Base-by-base conservation (phyloP, 1,139 yeast species). In the Magnusiomyces fungicola region DNA sequence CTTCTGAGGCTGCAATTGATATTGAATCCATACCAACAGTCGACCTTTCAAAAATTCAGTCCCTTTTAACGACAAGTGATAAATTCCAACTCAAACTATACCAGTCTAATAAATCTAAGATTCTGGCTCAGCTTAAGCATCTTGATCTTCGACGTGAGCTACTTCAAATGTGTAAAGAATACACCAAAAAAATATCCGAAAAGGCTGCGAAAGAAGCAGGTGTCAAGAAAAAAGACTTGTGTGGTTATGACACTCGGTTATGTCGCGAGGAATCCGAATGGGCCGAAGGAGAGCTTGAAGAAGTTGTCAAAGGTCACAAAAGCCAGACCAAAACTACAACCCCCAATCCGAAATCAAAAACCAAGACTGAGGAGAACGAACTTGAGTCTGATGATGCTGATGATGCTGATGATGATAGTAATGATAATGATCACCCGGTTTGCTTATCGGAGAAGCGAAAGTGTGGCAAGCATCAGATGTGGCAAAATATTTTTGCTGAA, bases 391-490 rank as follows among this genome's bases (percentile, higher is more conserved):
- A 18, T 5, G 38, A 34, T 18, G 38, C 16, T 6, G 19, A 5
- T 9, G 23, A 23, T 6, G 38, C 16, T 5, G 38, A 34, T 18
- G 23, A 19, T n/a, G 23, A 18, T 34, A 34, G 5, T 7, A 19
- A 34, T 7, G 34, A 32, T 27, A 27, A 7, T 5, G 36, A 32
- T 12, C 43, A 7, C 48, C 45, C 1, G 53, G 51, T 79, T 2
- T 86, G 95, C 61, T 60, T 79, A 16, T 66, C 69, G n/a, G 92
- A 84, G 48, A 78, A 77, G 55, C 73, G 80, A 47, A 82, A 81
- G 58, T 86, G 95, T 62, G 63, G 65, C 3, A 74, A 79, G 46
- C 95, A 86, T 59, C 71, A 72, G 45, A 81, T 83, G 0, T 86
- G 95, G 95, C 73, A 72, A 63, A 69, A 69, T 44, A 73, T 85